Evolutionary conservation across 176 grass and related monocot genomes (phyloP), one percentile per base, ranked within the genome.

Genomic region (Eleusine coracana): DNA sequence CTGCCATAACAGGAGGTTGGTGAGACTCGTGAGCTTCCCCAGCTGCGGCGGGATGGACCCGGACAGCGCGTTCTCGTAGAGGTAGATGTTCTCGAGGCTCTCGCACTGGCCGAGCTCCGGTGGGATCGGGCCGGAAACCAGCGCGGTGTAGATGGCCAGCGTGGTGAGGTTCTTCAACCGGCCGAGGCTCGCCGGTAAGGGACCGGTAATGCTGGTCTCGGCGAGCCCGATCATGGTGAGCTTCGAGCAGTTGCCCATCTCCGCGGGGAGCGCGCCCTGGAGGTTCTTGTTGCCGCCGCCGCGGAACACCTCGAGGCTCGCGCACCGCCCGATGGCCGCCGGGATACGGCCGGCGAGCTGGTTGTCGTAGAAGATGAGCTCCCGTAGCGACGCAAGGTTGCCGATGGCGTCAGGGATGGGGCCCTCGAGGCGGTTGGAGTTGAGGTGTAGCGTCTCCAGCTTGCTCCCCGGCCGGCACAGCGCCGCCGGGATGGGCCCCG

Each of bases 361-460:
- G 87, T 97, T 97, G 88, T 97, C 89, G 85, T 84, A 94, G 61
- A 94, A 5, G 34, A 97, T 85, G 67, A 97, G 28, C 77, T 88
- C 86, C 12, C 77, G 80, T 20, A 97, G 94, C 10, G 80, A 10
- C 18, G 63, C 65, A 52, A 94, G 87, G 63, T 86, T 88, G 29
- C 94, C 89, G 40, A 97, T 82, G 70, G 86, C 74, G 68, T 87
- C 76, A 5, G 94, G 89, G 6, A 97, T 70, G 4, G 88, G 48
- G 3, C 94, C 94, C 56, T 83, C 86, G 12, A 97, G 90, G 10
- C 78, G 73, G 83, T 97, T 97, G 10, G 90, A 87, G 55, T 90
- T 92, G 75, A 97, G 83, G 46, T 89, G 77, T 1, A 94, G 81
- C 0, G 75, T 83, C 71, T 88, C 61, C 4, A 97, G 92, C 27